These are phyloP conservation scores for Mycena maculata DNA, from an alignment of 768 basidiomycete genomes.

Conservation along the genomic window DNA sequence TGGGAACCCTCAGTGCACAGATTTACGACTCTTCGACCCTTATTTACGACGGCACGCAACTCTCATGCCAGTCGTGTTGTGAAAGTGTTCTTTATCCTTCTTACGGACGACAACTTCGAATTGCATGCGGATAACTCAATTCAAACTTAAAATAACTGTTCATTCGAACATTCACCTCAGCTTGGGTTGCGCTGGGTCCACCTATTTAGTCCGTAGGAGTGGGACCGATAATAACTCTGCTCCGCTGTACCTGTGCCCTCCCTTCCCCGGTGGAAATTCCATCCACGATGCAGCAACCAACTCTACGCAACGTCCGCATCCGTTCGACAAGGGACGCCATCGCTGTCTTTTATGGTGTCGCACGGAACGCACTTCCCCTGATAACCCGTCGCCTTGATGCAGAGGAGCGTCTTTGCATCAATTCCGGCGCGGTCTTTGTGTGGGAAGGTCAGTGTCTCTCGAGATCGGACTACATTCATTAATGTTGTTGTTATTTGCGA, in stretches of 20 bases:
- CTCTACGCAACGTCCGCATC: constrained; percentile 80
- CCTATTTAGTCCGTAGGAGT: constrained; percentile 32
- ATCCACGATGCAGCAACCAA: constrained; percentile 75
- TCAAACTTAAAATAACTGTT: constrained; percentile 67
- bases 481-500: too few species aligned
- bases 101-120: constrained; percentile 52
- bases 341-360: constrained; percentile 84
- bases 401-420: constrained; percentile 80
- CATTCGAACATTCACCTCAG: constrained; percentile 53
- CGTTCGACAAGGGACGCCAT: constrained; percentile 84
- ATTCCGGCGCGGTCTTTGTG: constrained; percentile 84
- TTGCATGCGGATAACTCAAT: constrained; percentile 67
- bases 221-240: constrained; percentile 9
- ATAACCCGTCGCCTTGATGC: constrained; percentile 86
- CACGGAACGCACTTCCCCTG: constrained; percentile 73
- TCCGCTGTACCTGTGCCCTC: constrained; percentile 33
- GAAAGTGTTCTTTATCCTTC: constrained; percentile 40
- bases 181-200: constrained; percentile 18
- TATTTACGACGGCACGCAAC: constrained; percentile 32
- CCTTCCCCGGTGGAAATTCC: constrained; percentile 32
- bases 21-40: constrained; percentile 27
- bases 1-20: constrained; percentile 16
- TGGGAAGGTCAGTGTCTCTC: too few species aligned
- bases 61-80: constrained; percentile 34
- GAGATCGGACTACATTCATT: too few species aligned